These are phyloP conservation scores for Sideroxylon spinosum DNA, from an alignment of 179 eudicot species.

Conservation along the genomic window DNA sequence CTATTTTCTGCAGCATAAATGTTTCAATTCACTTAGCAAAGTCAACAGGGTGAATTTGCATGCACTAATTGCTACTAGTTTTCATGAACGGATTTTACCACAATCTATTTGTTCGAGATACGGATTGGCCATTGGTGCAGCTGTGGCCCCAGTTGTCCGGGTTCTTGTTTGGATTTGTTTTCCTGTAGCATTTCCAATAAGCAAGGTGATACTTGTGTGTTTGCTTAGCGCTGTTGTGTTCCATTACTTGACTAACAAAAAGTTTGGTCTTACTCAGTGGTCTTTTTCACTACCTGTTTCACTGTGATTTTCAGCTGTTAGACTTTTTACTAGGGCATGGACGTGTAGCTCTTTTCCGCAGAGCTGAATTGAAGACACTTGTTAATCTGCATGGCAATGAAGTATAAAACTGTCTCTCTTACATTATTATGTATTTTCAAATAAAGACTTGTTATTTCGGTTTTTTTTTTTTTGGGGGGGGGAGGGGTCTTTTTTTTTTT, in stretches of 20 bases:
- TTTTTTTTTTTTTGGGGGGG: too few species aligned
- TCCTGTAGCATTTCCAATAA: constrained; percentile 94
- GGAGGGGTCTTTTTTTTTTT: too few species aligned
- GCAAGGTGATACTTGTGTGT: constrained; percentile 58
- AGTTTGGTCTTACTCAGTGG: neutral
- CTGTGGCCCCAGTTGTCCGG: constrained; percentile 80
- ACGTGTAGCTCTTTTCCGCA: constrained; percentile 73
- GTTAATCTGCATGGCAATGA: constrained; percentile 86
- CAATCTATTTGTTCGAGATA: constrained; percentile 90
- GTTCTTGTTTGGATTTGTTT: constrained; percentile 88
- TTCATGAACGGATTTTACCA: constrained; percentile 70
- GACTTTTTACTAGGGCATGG: constrained; percentile 72
- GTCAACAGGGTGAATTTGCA: neutral
- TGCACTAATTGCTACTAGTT: constrained; percentile 12
- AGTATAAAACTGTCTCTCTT: constrained; percentile 31
- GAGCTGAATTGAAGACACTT: constrained; percentile 90
- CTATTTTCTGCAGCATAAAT: neutral
- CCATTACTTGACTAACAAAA: constrained; percentile 13
- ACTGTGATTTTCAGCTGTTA: constrained; percentile 48
- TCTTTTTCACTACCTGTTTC: constrained; percentile 12
- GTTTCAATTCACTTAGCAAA: neutral
- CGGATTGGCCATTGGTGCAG: constrained; percentile 89
- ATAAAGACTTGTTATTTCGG: neutral
- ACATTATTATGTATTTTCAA: neutral
- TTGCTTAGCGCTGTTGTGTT: constrained; percentile 20